A percentile compares a stretch with the other conserved stretches of the same genome.
phyloP scores from a whole-genome alignment of 1,284 basidiomycete species.

The Irpex rosettiformis region DNA sequence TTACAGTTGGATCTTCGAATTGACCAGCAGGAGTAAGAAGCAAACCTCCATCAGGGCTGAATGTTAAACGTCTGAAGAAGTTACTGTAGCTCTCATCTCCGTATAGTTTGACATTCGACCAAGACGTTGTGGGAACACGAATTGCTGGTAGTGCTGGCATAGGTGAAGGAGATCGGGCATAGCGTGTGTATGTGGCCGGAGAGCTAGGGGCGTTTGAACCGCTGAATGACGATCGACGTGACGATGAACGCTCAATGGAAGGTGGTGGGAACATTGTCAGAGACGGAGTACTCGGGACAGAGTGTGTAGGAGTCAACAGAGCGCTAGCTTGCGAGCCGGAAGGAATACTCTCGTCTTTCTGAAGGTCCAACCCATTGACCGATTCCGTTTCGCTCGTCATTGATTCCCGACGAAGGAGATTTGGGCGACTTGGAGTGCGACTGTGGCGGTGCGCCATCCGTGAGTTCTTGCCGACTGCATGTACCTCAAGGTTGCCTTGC shows the following conservation, averaged over 20 bases:
- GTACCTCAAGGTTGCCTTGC: conserved; percentile 78
- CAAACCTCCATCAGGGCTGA: conserved; percentile 92
- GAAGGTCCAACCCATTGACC: conserved; percentile 46
- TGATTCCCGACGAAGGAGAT: conserved; percentile 64
- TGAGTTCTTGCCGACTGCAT: conserved; percentile 80
- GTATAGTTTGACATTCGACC: conserved; percentile 70
- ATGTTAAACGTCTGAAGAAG: conserved; percentile 92
- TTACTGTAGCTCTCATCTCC: conserved; percentile 95
- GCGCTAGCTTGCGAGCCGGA: conserved; percentile 28
- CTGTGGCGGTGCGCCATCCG: conserved; percentile 67
- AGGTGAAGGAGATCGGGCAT: conserved; percentile 85
- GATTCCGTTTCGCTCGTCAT: conserved; percentile 74
- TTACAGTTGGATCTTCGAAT: conserved; percentile 84
- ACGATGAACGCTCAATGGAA: conserved; percentile 61
- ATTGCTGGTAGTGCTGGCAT: conserved; percentile 90
- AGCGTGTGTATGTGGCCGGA: conserved; percentile 60
- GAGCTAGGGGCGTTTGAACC: conserved; percentile 75
- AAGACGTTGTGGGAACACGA: conserved; percentile 49
- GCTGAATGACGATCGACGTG: conserved; percentile 86
- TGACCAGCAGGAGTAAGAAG: conserved; percentile 95
- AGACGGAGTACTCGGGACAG: conserved; percentile 54
- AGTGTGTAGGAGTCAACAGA: conserved; percentile 63
- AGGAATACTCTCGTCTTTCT: conserved; percentile 26
- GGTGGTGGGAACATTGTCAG: conserved; percentile 73
- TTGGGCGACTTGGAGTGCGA: conserved; percentile 60